These are phyloP conservation scores for Penicillium sp. DNA, from an alignment of 2,329 filamentous ascomycete species.

Conservation along the genomic window DNA sequence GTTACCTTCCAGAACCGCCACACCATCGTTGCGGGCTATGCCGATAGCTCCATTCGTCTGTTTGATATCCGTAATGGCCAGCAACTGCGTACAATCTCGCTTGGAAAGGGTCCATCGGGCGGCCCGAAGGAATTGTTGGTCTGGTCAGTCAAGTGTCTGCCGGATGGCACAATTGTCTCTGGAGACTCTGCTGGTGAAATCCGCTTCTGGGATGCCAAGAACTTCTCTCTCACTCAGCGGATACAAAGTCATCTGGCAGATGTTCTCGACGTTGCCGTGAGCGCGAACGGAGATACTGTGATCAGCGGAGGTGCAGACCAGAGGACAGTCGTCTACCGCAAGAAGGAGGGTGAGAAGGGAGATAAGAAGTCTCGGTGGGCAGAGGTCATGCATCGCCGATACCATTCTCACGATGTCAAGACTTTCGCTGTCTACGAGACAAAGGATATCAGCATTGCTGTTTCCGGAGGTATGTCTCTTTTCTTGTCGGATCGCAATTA, in stretches of 20 bases:
- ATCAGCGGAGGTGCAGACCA: slow-evolving; percentile 90
- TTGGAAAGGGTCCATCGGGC: slow-evolving; percentile 71
- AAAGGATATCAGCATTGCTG: slow-evolving; percentile 73
- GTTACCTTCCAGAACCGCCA: slow-evolving; percentile 82
- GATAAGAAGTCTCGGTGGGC: slow-evolving; percentile 65
- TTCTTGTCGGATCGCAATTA: not conserved
- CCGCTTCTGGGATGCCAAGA: slow-evolving; percentile 88
- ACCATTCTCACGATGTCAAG: slow-evolving; percentile 93
- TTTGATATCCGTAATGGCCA: slow-evolving; percentile 78
- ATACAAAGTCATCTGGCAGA: slow-evolving; percentile 85
- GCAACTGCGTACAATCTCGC: slow-evolving; percentile 72
- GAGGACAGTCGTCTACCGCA: slow-evolving; percentile 75
- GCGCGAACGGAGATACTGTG: slow-evolving; percentile 72
- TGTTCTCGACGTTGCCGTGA: slow-evolving; percentile 79
- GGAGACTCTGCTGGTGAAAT: slow-evolving; percentile 93
- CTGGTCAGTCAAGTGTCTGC: slow-evolving; percentile 86
- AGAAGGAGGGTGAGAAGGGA: slow-evolving; percentile 46
- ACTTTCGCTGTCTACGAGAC: slow-evolving; percentile 86
- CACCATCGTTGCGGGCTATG: slow-evolving; percentile 81
- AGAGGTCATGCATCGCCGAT: slow-evolving; percentile 77
- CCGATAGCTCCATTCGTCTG: slow-evolving; percentile 90
- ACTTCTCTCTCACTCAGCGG: slow-evolving; percentile 79
- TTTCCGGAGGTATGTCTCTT: slow-evolving; percentile 70
- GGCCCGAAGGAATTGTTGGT: slow-evolving; percentile 81
- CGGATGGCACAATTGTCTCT: slow-evolving; percentile 84